Evolutionary conservation across 1,284 basidiomycete genomes (phyloP).

Genomic region (Cryptococcus depauperatus): DNA sequence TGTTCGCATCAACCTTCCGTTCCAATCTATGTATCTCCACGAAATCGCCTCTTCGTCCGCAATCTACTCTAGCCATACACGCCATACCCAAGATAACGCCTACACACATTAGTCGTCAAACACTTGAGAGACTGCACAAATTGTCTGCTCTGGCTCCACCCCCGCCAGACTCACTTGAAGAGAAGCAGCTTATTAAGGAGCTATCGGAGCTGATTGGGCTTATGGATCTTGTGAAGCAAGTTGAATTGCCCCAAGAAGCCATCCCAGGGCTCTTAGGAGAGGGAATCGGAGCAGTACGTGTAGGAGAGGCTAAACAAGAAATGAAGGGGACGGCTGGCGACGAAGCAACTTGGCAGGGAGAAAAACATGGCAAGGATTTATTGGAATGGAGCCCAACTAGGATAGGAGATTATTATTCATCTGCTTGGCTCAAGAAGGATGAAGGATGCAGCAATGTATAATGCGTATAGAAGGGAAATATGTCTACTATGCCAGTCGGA

Average conservation of each 20-base stretch:
- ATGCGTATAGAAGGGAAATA: too few relatives aligned
- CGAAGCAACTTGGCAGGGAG: background rate
- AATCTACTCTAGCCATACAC: background rate
- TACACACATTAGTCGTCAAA: constrained; percentile 9
- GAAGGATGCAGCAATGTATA: too few relatives aligned
- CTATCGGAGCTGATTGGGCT: constrained; percentile 22
- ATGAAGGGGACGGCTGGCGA: background rate
- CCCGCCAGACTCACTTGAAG: constrained; percentile 18
- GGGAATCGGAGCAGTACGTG: constrained; percentile 21
- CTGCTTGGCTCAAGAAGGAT: constrained; percentile 7
- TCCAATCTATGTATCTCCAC: background rate
- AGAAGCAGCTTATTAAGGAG: constrained; percentile 17
- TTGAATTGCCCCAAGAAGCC: constrained; percentile 19
- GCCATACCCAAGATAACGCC: background rate
- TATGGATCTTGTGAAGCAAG: constrained; percentile 29
- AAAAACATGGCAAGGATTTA: constrained; percentile 18
- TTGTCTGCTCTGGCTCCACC: constrained; percentile 30
- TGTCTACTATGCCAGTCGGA: too few relatives aligned
- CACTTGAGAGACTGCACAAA: constrained; percentile 19
- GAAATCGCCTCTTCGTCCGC: constrained; percentile 5
- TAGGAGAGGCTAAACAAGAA: background rate
- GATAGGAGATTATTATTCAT: constrained; percentile 27
- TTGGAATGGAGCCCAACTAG: constrained; percentile 25
- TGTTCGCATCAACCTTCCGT: background rate
- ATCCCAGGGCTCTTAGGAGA: constrained; percentile 16